Base-by-base conservation (phyloP, 176 grass and related monocot genomes). In the Aegilops sharonensis region DNA sequence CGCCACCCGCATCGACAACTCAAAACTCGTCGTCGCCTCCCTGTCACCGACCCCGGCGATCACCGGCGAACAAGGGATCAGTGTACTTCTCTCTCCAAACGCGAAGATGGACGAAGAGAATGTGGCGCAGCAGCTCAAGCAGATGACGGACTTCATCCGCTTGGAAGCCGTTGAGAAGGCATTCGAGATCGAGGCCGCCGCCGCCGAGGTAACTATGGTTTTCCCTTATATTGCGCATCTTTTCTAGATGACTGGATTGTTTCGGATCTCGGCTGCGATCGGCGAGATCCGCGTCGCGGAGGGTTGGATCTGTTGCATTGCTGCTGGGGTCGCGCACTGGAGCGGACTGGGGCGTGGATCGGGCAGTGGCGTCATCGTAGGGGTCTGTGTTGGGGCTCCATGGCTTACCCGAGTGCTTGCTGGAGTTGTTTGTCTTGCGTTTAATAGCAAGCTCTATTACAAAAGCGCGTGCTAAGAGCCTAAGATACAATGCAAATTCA, bases 111-210 rank as follows among this genome's bases (percentile, higher is more conserved):
- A 96, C 43, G 75, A 84, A 71, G 79, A 11, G 30, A 85, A 86
- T 74, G 85, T 88, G 75, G 62, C 67, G 64, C 84, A 87, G 85
- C 91, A 96, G 87, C 81, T 96, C 85, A 73, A 69, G 40, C 91
- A 93, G 87, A 93, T 96, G 94, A 88, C 81, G 52, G 68, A 80
- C 59, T 96, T 96, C 89, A 91, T 96, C 82, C 87, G 87, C 17
- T 83, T 83, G 82, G 94, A 91, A 82, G 94, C 94, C 62, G 74
- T 86, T 50, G 91, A 96, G 85, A 96, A 90, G 56, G 94, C 94
- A 68, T 52, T 5, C 85, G 94, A 96, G 94, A 93, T 96, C 89
- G 84, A 88, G 73, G 79, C 82, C 85, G 90, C 91, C 74, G 91
- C 87, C 48, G 91, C 78, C 61, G 94, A 96, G 94, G 94, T 93